Conservation (phyloP, 202 grass and related monocot species). For the Dendrocalamus latiflorus region DNA sequence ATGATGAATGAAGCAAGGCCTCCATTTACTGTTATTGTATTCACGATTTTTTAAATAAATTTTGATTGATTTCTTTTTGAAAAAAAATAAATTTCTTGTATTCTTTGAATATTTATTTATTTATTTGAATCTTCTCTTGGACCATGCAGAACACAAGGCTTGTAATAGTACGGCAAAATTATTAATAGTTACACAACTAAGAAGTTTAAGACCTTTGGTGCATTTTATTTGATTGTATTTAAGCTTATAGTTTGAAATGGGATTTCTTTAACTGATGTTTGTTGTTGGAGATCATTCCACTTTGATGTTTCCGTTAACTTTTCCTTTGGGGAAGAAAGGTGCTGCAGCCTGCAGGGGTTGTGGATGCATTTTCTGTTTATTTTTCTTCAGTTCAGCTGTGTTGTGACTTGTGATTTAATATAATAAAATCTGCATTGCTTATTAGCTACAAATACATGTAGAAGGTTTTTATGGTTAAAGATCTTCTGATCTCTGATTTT, state of each 20-base stretch:
- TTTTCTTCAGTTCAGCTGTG: background rate
- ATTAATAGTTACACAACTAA: background rate
- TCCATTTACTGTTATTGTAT: too few relatives aligned
- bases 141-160: too few relatives aligned
- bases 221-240: background rate
- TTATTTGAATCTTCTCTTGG: too few relatives aligned
- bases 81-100: too few relatives aligned
- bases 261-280: background rate
- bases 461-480: background rate
- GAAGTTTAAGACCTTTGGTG: background rate
- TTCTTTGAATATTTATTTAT: too few relatives aligned
- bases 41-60: too few relatives aligned
- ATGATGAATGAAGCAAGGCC: too few relatives aligned
- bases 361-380: background rate
- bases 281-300: background rate
- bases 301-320: background rate
- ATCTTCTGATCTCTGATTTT: slow-evolving; percentile 15
- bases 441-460: background rate
- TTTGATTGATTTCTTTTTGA: too few relatives aligned
- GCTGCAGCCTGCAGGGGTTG: background rate
- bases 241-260: background rate
- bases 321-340: background rate
- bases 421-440: background rate
- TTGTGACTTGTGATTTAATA: background rate
- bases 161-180: too few relatives aligned